A percentile compares a stretch with the other conserved stretches of the same genome.
Conservation (phyloP, 441 rosid genomes). For the Gossypium schwendimanii region DNA sequence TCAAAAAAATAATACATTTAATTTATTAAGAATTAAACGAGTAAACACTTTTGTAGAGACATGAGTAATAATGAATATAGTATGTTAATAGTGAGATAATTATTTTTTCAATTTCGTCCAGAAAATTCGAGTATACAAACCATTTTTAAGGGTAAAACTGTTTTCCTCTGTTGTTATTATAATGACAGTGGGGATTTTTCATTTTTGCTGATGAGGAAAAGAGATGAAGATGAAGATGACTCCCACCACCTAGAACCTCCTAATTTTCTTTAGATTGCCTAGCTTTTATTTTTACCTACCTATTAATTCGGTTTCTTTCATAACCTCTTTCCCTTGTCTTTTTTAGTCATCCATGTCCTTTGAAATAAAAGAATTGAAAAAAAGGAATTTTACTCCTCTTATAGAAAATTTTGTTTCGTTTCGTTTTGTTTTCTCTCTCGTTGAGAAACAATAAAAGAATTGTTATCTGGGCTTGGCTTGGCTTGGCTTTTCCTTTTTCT, state of each 20-base stretch:
- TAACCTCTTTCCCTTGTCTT: not conserved
- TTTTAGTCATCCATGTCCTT: not conserved
- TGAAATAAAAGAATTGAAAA: not conserved
- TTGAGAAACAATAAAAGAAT: no score
- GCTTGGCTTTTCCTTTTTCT: not conserved
- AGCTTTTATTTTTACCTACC: conserved; percentile 8
- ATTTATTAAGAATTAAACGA: no score
- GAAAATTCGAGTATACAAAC: no score
- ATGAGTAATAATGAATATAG: no score
- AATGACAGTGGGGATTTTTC: not conserved
- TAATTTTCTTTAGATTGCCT: conserved; percentile 11
- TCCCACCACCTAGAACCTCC: not conserved
- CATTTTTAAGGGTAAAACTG: not conserved
- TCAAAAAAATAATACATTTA: no score
- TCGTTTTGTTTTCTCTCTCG: conserved; percentile 10
- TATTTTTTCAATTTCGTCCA: no score
- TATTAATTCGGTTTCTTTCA: not conserved
- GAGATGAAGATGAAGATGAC: not conserved
- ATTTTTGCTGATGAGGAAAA: not conserved
- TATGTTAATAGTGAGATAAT: no score
- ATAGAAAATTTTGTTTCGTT: not conserved
- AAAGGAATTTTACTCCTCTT: not conserved
- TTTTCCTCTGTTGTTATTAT: not conserved
- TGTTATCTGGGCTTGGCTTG: no score
- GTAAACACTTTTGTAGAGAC: no score